These are phyloP conservation scores for Earliella scabrosa DNA, from an alignment of 1,284 basidiomycete species.

Conservation along the genomic window DNA sequence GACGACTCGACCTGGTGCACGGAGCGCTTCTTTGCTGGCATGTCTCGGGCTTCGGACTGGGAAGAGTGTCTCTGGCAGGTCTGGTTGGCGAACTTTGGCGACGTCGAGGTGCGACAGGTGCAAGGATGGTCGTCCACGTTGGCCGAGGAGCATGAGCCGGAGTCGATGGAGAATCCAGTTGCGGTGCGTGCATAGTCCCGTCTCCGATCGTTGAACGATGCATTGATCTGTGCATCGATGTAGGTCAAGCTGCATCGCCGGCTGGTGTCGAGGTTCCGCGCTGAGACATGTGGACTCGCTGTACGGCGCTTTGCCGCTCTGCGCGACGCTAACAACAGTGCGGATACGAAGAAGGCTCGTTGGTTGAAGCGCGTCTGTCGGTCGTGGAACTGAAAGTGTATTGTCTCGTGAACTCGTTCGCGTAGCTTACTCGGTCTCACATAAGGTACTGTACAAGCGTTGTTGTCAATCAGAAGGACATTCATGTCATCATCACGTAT, in stretches of 20 bases:
- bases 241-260: conserved; percentile 47
- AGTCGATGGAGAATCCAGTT: conserved; percentile 1
- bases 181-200: conserved; percentile 12
- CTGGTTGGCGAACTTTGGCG: conserved; percentile 58
- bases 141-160: not conserved
- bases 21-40: conserved; percentile 55
- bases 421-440: no score
- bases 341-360: conserved; percentile 33
- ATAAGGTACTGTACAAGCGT: not conserved
- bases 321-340: conserved; percentile 24
- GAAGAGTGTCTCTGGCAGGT: conserved; percentile 72
- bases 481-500: not conserved
- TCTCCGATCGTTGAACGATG: no score
- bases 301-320: conserved; percentile 47
- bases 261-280: conserved; percentile 50
- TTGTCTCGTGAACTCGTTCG: no score
- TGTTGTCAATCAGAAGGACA: no score
- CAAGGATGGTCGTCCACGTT: conserved; percentile 24
- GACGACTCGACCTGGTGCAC: conserved; percentile 65
- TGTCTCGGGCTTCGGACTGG: conserved; percentile 58
- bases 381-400: conserved; percentile 27
- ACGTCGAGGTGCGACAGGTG: conserved; percentile 32
- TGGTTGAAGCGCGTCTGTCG: conserved; percentile 38
- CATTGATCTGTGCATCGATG: not conserved
- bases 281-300: conserved; percentile 58